These are phyloP conservation scores for Trichoderma harzianum DNA, from an alignment of 2,329 filamentous ascomycete genomes.

Conservation along the genomic window DNA sequence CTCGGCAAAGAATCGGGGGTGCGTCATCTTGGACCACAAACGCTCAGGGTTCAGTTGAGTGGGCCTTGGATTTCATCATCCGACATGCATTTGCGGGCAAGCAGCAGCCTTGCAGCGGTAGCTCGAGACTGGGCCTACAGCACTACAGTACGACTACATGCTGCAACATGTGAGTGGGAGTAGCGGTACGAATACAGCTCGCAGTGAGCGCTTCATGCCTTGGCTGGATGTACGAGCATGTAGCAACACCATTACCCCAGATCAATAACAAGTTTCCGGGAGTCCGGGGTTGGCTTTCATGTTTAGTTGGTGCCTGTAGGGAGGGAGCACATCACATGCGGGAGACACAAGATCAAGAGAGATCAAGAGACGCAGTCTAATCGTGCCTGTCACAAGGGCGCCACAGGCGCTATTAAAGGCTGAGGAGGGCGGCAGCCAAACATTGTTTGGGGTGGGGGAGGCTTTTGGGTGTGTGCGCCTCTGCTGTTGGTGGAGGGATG, in stretches of 20 bases:
- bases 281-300: neutral
- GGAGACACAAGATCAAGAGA: neutral
- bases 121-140: no score
- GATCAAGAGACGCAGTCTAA: neutral
- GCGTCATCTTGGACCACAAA: neutral
- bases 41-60: neutral
- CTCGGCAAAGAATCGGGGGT: neutral
- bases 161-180: neutral
- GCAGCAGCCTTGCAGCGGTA: slow-evolving; percentile 7
- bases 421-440: neutral
- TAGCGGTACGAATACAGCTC: neutral
- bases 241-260: neutral
- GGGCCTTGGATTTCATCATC: slow-evolving; percentile 2
- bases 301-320: neutral
- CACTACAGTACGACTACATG: neutral
- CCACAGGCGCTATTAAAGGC: neutral
- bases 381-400: neutral
- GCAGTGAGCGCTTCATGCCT: neutral
- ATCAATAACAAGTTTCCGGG: neutral
- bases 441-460: neutral
- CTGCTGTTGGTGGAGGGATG: neutral
- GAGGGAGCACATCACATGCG: neutral
- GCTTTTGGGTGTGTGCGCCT: neutral
- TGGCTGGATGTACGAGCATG: neutral
- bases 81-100: neutral